Evolutionary conservation across 108 stramenopile genomes (phyloP).

Genomic region (Stephanodiscus triporus): DNA sequence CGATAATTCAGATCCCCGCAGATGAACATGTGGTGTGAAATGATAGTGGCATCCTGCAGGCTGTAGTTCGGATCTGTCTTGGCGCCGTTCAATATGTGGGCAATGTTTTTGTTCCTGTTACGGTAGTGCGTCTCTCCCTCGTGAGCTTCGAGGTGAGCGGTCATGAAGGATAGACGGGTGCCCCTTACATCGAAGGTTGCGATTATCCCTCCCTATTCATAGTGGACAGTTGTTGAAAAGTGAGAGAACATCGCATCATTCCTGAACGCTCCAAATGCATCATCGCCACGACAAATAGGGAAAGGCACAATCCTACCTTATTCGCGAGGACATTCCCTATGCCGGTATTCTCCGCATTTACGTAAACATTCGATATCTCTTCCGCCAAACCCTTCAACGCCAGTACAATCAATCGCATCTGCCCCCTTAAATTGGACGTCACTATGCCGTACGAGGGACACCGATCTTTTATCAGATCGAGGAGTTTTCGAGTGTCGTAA

Average conservation of each 20-base stretch:
- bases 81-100: slow-evolving; percentile 43
- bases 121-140: slow-evolving; percentile 49
- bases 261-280: background rate
- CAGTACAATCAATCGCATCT: slow-evolving; percentile 58
- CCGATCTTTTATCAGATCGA: slow-evolving; percentile 16
- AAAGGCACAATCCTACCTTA: slow-evolving; percentile 17
- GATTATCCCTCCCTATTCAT: slow-evolving; percentile 52
- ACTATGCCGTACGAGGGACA: slow-evolving; percentile 50
- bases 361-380: slow-evolving; percentile 40
- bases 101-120: slow-evolving; percentile 45
- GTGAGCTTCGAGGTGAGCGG: slow-evolving; percentile 53
- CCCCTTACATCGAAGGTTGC: slow-evolving; percentile 35
- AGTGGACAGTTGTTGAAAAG: background rate
- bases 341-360: slow-evolving; percentile 53
- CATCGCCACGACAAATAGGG: slow-evolving; percentile 1
- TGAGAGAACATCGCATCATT: background rate
- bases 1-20: slow-evolving; percentile 60
- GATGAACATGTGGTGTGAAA: slow-evolving; percentile 58
- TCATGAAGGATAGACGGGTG: slow-evolving; percentile 55
- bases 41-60: slow-evolving; percentile 55
- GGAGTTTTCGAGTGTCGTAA: slow-evolving; percentile 39
- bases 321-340: slow-evolving; percentile 52
- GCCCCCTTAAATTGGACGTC: slow-evolving; percentile 47
- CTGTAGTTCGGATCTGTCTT: slow-evolving; percentile 42
- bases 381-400: slow-evolving; percentile 21